phyloP scores from a whole-genome alignment of 768 basidiomycete species.

The Dioszegia crocea region DNA sequence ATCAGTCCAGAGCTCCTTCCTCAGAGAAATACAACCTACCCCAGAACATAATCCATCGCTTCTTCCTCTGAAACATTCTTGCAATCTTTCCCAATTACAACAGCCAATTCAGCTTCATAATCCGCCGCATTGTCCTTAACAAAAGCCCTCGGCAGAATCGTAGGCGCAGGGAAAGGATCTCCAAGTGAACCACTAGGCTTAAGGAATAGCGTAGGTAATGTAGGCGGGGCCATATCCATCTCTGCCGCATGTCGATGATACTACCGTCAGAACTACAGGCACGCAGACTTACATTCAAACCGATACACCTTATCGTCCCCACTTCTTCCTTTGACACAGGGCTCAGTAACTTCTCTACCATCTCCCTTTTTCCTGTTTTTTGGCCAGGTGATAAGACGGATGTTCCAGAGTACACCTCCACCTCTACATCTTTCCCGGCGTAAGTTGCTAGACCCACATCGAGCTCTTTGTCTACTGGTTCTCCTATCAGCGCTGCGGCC shows the following conservation, averaged over 20 bases:
- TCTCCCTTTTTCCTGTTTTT: slow-evolving; percentile 30
- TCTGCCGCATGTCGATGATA: slow-evolving; percentile 48
- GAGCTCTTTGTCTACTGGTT: slow-evolving; percentile 33
- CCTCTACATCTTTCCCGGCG: slow-evolving; percentile 34
- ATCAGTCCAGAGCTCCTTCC: not conserved
- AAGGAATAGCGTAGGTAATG: slow-evolving; percentile 47
- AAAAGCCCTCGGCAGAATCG: slow-evolving; percentile 33
- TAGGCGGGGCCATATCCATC: slow-evolving; percentile 37
- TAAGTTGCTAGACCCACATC: slow-evolving; percentile 49
- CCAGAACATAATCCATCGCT: slow-evolving; percentile 80
- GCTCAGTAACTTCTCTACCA: slow-evolving; percentile 36
- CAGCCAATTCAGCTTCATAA: slow-evolving; percentile 50
- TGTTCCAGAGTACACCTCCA: slow-evolving; percentile 37
- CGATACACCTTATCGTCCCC: slow-evolving; percentile 50
- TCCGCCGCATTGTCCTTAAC: slow-evolving; percentile 37
- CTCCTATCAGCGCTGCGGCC: slow-evolving; percentile 38
- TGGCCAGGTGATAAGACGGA: slow-evolving; percentile 39
- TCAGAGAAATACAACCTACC: slow-evolving; percentile 48
- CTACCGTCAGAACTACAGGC: slow-evolving; percentile 11
- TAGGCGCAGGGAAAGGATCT: slow-evolving; percentile 40
- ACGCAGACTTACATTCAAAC: slow-evolving; percentile 44
- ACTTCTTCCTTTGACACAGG: slow-evolving; percentile 43
- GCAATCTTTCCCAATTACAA: slow-evolving; percentile 76
- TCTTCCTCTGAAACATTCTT: slow-evolving; percentile 75
- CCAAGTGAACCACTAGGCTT: slow-evolving; percentile 47